Base-by-base conservation (phyloP, 352 stramenopile species). In the Phytophthora syringae region DNA sequence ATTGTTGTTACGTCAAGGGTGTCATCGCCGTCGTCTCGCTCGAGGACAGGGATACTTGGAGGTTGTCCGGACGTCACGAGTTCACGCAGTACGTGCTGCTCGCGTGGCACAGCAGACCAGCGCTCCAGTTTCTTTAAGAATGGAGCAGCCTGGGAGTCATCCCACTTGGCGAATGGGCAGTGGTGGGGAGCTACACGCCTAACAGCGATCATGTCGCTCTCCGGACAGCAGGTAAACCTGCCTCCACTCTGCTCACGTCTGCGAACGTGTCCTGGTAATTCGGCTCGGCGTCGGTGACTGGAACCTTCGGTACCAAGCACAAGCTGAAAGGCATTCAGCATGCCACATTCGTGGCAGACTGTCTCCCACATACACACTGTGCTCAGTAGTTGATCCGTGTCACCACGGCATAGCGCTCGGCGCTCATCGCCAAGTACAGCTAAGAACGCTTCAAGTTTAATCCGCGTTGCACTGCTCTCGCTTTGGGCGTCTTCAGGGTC, bases 311-410 rank as follows among this genome's bases (percentile, higher is more conserved):
- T 86, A 5, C 81, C 71, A 10, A 93, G 61, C 7, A 93, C 79
- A 11, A 97, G 73, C 43, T 95, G 83, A 56, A 96, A 98, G 27
- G 88, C 92, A 44, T 96, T 94, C 21, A 94, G 66, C 88, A 98
- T 97, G 16, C 90, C 90, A 37, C 89, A 97, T 50, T 93, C 86
- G 54, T 94, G 89, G 61, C 92, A 98, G 3, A 96, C 92, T 0
- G 92, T 96, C 60, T 97, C 88, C 90, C 92, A 98, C 74, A 94
- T 90, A 68, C 92, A 98, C 45, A 95, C 88, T 2, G 89, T 75
- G 27, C 84, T 76, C n/a, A 96, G 76, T 20, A 93, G 62, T 16
- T 84, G 30, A 52, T 93, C 84, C 6, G 86, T 93, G 62, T 94
- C 86, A 16, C 88, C 88, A 25, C 88, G 86, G 34, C 84, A 92